Conservation (phyloP, 2,329 filamentous ascomycete species). For the Colletotrichum siamense region DNA sequence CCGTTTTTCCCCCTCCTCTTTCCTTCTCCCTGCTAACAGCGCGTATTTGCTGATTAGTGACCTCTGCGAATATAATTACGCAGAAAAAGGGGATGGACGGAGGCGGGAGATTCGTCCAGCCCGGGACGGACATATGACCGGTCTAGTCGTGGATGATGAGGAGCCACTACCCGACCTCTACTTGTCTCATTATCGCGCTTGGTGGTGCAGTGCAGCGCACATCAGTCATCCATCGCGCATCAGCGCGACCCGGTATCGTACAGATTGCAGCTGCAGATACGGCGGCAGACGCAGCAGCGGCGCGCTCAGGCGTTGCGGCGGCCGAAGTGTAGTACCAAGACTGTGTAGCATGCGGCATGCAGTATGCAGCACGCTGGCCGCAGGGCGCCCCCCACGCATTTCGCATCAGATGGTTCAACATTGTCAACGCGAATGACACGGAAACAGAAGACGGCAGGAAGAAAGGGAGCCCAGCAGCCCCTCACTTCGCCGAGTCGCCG, state of each 20-base stretch:
- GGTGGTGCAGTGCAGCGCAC: not conserved
- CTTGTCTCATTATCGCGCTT: not conserved
- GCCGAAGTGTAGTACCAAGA: not conserved
- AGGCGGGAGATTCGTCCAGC: not conserved
- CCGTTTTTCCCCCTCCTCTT: not conserved
- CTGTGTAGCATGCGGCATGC: not conserved
- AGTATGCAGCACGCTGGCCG: not conserved
- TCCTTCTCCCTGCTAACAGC: not conserved
- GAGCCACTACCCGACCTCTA: not conserved
- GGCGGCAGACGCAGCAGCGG: not conserved
- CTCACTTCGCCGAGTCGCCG: not conserved
- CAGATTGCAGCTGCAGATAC: not conserved
- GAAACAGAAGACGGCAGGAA: not conserved
- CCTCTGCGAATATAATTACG: not conserved
- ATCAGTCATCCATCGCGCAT: not conserved
- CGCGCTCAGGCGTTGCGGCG: not conserved
- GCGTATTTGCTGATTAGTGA: not conserved
- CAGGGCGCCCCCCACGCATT: not conserved
- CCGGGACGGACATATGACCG: not conserved
- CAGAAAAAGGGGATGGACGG: not conserved
- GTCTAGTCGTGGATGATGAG: not conserved
- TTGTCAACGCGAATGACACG: not conserved
- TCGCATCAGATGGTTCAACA: not conserved
- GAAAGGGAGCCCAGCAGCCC: not conserved
- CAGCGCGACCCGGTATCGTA: not conserved